Evolutionary conservation across 2,329 filamentous ascomycete genomes (phyloP).

Genomic region (Paecilomyces dactylethromorphus): DNA sequence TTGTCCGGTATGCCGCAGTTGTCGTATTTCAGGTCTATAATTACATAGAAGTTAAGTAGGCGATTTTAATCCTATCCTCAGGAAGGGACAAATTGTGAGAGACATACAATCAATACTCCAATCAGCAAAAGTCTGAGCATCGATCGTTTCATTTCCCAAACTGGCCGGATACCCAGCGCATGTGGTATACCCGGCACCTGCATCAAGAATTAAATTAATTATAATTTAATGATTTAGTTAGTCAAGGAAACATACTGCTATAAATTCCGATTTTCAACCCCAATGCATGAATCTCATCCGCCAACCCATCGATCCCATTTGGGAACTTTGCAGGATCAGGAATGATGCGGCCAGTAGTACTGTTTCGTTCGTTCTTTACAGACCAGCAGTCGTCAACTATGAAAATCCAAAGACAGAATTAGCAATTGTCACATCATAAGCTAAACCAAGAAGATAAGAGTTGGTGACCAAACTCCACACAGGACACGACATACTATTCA

Average conservation of each 20-base stretch:
- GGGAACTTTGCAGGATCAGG: slow-evolving; percentile 50
- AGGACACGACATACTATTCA: slow-evolving; percentile 24
- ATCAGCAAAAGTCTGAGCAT: slow-evolving; percentile 51
- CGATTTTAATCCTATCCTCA: background rate
- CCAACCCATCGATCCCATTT: slow-evolving; percentile 49
- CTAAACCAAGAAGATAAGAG: background rate
- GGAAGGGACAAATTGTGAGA: background rate
- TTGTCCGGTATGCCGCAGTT: slow-evolving; percentile 43
- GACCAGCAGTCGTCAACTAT: slow-evolving; percentile 57
- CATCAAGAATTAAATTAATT: background rate
- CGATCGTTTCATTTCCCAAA: slow-evolving; percentile 50
- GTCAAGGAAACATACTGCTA: slow-evolving; percentile 30
- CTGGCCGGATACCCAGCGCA: slow-evolving; percentile 54
- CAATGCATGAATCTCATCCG: slow-evolving; percentile 48
- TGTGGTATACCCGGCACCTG: slow-evolving; percentile 34
- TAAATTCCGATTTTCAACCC: slow-evolving; percentile 61
- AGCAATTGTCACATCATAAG: background rate
- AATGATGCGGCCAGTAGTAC: slow-evolving; percentile 38
- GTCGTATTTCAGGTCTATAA: slow-evolving; percentile 50
- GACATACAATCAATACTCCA: slow-evolving; percentile 51
- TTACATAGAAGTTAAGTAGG: background rate
- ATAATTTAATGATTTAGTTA: background rate
- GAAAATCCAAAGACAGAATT: background rate
- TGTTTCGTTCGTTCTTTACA: slow-evolving; percentile 36
- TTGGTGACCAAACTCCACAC: background rate